Conservation (phyloP, 1,139 yeast species). For the Spathaspora sp. region DNA sequence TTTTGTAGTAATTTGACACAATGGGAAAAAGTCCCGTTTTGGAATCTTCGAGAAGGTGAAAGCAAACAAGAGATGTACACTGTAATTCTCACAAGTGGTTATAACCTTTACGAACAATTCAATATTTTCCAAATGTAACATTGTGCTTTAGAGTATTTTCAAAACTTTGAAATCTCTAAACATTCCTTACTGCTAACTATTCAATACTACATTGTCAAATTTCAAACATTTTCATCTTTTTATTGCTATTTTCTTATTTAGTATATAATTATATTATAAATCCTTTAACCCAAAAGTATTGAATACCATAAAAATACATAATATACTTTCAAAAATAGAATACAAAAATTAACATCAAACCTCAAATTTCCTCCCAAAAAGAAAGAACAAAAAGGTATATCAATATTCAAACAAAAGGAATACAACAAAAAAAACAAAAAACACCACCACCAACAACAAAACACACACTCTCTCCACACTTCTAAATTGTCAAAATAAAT, state of each 20-base stretch:
- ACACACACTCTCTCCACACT: neutral
- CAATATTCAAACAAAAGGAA: conserved; percentile 2
- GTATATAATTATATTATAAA: conserved; percentile 17
- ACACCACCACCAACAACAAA: neutral
- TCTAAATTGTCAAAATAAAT: conserved; percentile 1
- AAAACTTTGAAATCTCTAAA: no score
- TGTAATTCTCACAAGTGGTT: no score
- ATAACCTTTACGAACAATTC: no score
- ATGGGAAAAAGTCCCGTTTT: no score
- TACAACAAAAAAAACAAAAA: neutral
- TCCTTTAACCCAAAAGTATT: conserved; percentile 28
- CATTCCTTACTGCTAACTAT: no score
- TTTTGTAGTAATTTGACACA: no score
- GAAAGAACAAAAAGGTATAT: conserved; percentile 9
- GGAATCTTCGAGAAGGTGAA: no score
- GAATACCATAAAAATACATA: conserved; percentile 27
- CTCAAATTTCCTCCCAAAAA: conserved; percentile 4
- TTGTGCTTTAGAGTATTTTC: no score
- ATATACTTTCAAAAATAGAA: conserved; percentile 24
- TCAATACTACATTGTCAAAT: neutral
- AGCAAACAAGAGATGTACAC: no score
- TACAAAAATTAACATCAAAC: conserved; percentile 10
- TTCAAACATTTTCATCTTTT: conserved; percentile 4
- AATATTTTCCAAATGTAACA: no score
- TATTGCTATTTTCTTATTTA: conserved; percentile 7